Base-by-base conservation (phyloP, 2,329 filamentous ascomycete genomes). In the Mycocentrospora acerina region DNA sequence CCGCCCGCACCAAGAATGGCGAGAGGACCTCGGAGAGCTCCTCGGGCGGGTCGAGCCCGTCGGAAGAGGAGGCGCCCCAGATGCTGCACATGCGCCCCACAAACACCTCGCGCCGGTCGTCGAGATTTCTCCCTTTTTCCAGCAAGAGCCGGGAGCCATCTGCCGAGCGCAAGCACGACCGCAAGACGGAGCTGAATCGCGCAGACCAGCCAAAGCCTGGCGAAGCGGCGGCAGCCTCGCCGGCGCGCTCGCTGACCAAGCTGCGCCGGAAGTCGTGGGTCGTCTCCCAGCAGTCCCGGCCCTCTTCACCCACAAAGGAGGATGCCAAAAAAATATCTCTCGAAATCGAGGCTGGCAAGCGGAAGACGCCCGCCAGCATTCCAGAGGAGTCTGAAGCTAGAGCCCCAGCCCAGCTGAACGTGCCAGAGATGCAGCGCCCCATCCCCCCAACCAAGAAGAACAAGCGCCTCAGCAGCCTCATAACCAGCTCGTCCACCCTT, bases 31-130 rank as follows among this genome's bases (percentile, higher is more conserved):
- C 62, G 10, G 62, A 59, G 44, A 66, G 66, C 36, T 71, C 70
- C 13, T 73, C 71, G 13, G 71, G 65, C 17, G 69, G 66, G 39
- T 71, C 68, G 8, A 74, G 70, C 33, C 72, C 71, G 9, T 69
- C 70, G 18, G 68, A 67, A 19, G 64, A 68, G 40, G 63, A 64
- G 22, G 49, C 54, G 14, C 56, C 58, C 35, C 44, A 51, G 17
- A 46, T 45, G 9, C 49, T 57, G 34, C 53, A 64, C 44, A 65
- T 51, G 59, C 57, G 40, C 40, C 59, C 62, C 29, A 63, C 55
- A 42, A 61, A 46, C 37, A 29, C 32, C 31, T 55, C 64, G 33
- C 64, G 64, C 48, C 59, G 62, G 31, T 64, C 62, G 32, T 66
- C 64, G 45, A 54, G 62, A 32, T 64, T 66, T 30, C 51, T 63